Evolutionary conservation across 805 yeast species (phyloP).

Genomic region (Schwanniomyces polymorphus): DNA sequence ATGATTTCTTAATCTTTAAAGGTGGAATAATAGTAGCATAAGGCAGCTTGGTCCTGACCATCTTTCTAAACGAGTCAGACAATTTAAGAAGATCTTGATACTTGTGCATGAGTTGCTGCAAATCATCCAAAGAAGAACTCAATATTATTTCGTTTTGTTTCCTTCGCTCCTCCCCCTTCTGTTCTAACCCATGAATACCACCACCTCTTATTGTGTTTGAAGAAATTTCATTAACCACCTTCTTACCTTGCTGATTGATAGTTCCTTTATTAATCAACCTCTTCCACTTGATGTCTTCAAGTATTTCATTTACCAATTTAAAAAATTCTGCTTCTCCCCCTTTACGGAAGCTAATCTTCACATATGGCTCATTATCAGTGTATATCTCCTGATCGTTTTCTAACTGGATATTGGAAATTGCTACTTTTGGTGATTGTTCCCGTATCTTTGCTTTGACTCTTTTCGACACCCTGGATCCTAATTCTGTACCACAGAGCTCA

Average conservation of each 20-base stretch:
- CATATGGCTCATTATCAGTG: constrained; percentile 33
- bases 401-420: constrained; percentile 19
- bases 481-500: constrained; percentile 79
- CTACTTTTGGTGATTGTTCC: constrained; percentile 5
- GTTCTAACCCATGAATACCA: constrained; percentile 75
- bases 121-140: constrained; percentile 69
- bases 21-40: constrained; percentile 21
- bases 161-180: constrained; percentile 52
- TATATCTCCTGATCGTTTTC: constrained; percentile 33
- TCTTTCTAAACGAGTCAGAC: constrained; percentile 41
- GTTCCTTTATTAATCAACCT: constrained; percentile 30
- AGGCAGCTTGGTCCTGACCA: constrained; percentile 12
- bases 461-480: constrained; percentile 11
- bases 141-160: constrained; percentile 61
- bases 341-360: constrained; percentile 73
- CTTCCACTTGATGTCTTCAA: constrained; percentile 57
- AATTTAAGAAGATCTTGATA: constrained; percentile 70
- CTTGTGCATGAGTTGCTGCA: constrained; percentile 73
- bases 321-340: constrained; percentile 63
- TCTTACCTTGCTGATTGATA: constrained; percentile 37
- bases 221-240: constrained; percentile 9
- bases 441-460: constrained; percentile 6
- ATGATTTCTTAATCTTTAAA: constrained; percentile 33
- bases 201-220: constrained; percentile 20
- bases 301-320: constrained; percentile 35